Evolutionary conservation across 2,329 filamentous ascomycete species (phyloP), one percentile per base, ranked within the genome.

Genomic region (Arthrobotrys sinensis): DNA sequence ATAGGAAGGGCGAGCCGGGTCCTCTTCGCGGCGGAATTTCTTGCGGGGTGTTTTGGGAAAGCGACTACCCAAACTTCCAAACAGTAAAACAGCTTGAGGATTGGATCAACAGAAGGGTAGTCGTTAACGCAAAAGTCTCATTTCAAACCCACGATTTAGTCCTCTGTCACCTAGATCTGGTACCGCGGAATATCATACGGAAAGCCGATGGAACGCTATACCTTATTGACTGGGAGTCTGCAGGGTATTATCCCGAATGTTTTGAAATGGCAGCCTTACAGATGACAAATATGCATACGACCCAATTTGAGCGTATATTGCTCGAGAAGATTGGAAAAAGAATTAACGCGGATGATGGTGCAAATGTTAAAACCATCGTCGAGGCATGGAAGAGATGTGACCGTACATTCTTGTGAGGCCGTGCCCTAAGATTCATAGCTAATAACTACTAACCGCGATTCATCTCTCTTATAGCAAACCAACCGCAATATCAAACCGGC

Each of bases 1-100:
- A 7, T 19, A 21, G 28, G 7, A 40, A 32, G 1, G 21, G 50
- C 16, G 2, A 6, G 16, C 63, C 32, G 19, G 34, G 46, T 11
- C 34, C 63, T 28, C 28, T 67, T 55, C 10, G 34, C 14, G 32
- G 63, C 6, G 63, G 63, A 14, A 67, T 67, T 48, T 67, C 46
- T 14, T 32, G 34, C n/a, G 63, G 63, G 21, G 0, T 8, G 10
- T 16, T 52, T 46, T 48, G 63, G 45, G 24, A 53, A 46, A 45
- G 57, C 57, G 57, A 63, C 38, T 24, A 32, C n/a, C 57, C 46
- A n/a, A 53, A 67, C 34, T 67, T 52, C 28, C 28, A 53, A 52
- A 53, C 24, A 8, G 53, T 12, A 10, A 7, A 40, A 38, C 34
- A 63, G 12, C 28, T 63, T 3, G 38, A 46, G 32, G 34, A 63